Conservation (phyloP, 371 early-diverging fungal species). For the Apophysomyces variabilis region DNA sequence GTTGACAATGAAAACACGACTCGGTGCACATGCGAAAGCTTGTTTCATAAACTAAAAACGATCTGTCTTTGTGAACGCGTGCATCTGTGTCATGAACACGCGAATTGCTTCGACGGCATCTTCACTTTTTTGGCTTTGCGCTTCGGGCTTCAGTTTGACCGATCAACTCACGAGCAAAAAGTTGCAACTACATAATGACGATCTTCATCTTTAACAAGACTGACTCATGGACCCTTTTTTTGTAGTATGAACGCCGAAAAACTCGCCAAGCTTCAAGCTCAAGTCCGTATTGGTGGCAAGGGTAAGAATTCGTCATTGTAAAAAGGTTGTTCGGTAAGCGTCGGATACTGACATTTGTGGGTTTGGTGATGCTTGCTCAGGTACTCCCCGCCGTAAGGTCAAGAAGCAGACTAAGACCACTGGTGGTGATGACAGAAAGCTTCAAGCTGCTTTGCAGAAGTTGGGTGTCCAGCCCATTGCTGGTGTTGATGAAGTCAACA, state of each 20-base stretch:
- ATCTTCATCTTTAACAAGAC: not conserved
- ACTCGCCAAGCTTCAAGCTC: constrained; percentile 91
- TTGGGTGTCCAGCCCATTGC: constrained; percentile 82
- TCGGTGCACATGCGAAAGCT: not conserved
- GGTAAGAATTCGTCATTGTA: constrained; percentile 30
- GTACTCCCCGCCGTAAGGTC: constrained; percentile 91
- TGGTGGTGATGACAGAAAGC: constrained; percentile 77
- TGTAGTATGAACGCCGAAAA: constrained; percentile 91
- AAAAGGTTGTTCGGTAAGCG: constrained; percentile 2
- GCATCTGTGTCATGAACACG: not conserved
- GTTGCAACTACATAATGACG: not conserved
- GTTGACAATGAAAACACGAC: not conserved
- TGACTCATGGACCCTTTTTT: constrained; percentile 7
- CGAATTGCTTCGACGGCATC: not conserved
- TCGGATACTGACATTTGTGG: constrained; percentile 20
- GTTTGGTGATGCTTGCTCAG: constrained; percentile 35
- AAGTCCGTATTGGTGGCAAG: constrained; percentile 95
- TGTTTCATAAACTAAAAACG: not conserved
- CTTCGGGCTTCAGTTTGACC: not conserved
- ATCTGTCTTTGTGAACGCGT: constrained; percentile 7
- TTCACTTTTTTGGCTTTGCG: not conserved
- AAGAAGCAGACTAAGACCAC: constrained; percentile 63
- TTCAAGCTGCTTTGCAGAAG: constrained; percentile 86
- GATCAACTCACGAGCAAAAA: constrained; percentile 2
- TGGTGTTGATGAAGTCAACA: constrained; percentile 97